Conservation (phyloP, 768 basidiomycete genomes). For the Lactarius deliciosus region DNA sequence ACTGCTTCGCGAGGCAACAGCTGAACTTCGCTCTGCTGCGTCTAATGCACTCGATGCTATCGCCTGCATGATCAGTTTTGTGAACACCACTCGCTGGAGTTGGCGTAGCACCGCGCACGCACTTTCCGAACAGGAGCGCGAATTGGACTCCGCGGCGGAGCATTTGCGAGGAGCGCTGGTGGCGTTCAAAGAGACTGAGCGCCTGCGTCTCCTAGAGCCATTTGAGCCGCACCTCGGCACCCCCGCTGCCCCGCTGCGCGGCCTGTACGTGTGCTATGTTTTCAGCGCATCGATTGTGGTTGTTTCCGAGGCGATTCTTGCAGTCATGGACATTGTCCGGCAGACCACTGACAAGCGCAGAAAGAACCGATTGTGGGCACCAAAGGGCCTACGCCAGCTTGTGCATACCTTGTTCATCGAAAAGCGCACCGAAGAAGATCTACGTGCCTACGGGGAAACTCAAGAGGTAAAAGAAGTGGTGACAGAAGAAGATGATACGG, state of each 20-base stretch:
- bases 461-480: conserved; percentile 34
- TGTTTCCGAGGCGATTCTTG: conserved; percentile 40
- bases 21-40: conserved; percentile 38
- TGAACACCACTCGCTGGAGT: conserved; percentile 41
- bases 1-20: conserved; percentile 37
- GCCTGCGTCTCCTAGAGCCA: conserved; percentile 44
- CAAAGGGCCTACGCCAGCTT: conserved; percentile 43
- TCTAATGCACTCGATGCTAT: conserved; percentile 34
- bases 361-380: conserved; percentile 48
- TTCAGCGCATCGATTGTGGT: conserved; percentile 47
- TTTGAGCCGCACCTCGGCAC: conserved; percentile 41
- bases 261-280: conserved; percentile 52
- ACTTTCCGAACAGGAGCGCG: conserved; percentile 27
- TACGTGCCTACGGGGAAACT: conserved; percentile 34
- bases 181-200: conserved; percentile 37
- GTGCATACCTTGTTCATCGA: conserved; percentile 36
- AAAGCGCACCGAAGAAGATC: conserved; percentile 33
- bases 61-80: conserved; percentile 32
- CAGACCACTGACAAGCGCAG: conserved; percentile 41
- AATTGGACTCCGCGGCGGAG: conserved; percentile 34
- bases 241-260: conserved; percentile 36
- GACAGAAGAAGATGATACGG: conserved; percentile 30
- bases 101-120: conserved; percentile 27
- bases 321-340: conserved; percentile 40
- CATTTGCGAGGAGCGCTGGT: conserved; percentile 33